These are phyloP conservation scores for Phytopythium montanum DNA, from an alignment of 352 stramenopile species.

Conservation along the genomic window DNA sequence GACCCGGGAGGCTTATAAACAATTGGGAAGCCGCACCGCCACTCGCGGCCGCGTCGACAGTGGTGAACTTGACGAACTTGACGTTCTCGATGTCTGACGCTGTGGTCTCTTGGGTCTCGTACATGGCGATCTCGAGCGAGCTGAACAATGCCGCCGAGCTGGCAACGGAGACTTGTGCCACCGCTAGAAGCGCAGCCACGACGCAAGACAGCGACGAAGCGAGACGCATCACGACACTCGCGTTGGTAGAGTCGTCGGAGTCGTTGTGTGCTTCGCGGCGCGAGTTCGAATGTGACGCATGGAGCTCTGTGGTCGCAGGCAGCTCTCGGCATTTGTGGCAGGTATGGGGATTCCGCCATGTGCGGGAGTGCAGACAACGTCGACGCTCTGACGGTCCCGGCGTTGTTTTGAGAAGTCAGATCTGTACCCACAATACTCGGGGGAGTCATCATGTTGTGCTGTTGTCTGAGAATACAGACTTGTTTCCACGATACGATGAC, in stretches of 20 bases:
- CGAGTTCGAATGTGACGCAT: background rate
- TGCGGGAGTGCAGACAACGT: too few relatives aligned
- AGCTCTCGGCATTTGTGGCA: too few relatives aligned
- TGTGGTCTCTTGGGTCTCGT: background rate
- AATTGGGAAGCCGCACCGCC: background rate
- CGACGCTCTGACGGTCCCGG: too few relatives aligned
- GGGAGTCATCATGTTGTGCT: too few relatives aligned
- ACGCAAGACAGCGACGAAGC: background rate
- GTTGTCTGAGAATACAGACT: too few relatives aligned
- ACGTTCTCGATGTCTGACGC: background rate
- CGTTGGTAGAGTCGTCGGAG: background rate
- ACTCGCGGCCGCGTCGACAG: background rate
- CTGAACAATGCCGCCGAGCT: background rate
- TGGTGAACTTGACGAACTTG: background rate
- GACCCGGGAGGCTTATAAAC: background rate
- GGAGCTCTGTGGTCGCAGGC: background rate
- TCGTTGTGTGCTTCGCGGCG: background rate
- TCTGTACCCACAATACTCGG: too few relatives aligned
- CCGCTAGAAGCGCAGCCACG: background rate
- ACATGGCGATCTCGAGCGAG: background rate
- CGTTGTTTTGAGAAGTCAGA: too few relatives aligned
- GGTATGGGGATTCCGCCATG: too few relatives aligned
- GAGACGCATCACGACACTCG: background rate
- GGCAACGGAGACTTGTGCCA: background rate
- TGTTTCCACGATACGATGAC: too few relatives aligned